A percentile compares a stretch with the other conserved stretches of the same genome.
Evolutionary conservation across 2,329 filamentous ascomycete species (phyloP).

Genomic region (Graphilbum fragrans): DNA sequence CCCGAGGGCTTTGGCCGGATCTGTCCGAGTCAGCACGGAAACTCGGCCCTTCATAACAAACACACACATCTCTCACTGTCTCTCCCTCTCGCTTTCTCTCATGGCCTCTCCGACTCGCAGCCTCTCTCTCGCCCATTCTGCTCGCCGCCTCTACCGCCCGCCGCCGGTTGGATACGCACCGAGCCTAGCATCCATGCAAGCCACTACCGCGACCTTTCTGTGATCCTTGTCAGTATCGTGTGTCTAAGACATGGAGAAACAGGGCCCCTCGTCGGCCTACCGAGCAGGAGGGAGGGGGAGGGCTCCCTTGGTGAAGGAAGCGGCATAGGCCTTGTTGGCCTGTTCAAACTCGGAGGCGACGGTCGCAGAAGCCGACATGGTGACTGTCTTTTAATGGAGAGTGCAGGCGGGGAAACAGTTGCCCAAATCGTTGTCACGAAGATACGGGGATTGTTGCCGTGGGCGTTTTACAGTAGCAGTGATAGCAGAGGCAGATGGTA

Average conservation of each 20-base stretch:
- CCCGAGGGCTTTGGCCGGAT: constrained; percentile 57
- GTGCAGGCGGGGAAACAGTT: too few relatives aligned
- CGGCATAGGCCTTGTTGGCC: constrained; percentile 12
- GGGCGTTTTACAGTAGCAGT: too few relatives aligned
- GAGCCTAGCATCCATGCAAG: constrained; percentile 73
- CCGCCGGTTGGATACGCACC: not conserved
- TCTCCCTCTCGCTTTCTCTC: not conserved
- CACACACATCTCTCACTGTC: not conserved
- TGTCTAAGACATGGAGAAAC: not conserved
- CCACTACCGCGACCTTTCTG: constrained; percentile 30
- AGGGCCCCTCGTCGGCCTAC: constrained; percentile 33
- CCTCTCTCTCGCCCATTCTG: not conserved
- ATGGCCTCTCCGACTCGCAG: too few relatives aligned
- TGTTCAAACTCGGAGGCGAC: constrained; percentile 1
- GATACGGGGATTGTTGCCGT: too few relatives aligned
- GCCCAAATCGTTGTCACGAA: too few relatives aligned
- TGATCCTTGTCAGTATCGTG: not conserved
- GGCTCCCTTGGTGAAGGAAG: constrained; percentile 49
- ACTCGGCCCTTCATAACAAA: not conserved
- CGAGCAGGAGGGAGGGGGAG: constrained; percentile 58
- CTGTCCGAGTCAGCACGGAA: constrained; percentile 10
- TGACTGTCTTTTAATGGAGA: too few relatives aligned
- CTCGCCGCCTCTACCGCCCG: not conserved
- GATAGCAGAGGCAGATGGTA: too few relatives aligned
- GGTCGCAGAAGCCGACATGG: not conserved